Evolutionary conservation across 345 rosid genomes (phyloP), one percentile per base, ranked within the genome.

Genomic region (Gossypium anomalum): DNA sequence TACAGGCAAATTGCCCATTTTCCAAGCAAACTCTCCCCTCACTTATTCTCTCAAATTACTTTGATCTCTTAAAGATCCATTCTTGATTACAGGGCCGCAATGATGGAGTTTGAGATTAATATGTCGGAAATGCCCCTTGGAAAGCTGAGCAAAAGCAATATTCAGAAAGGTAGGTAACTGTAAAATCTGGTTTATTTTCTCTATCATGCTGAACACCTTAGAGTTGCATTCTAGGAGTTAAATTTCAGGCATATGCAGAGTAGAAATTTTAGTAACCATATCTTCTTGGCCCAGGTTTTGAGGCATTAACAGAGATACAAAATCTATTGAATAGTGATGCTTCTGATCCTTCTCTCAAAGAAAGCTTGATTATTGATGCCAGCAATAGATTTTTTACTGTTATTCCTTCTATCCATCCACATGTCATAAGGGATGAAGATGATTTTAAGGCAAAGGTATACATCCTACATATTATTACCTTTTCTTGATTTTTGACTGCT

Each of bases 81-180:
- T 78, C 58, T 78, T 79, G 75, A 68, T 56, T 81, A 80, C 89
- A 95, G 97, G 86, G 88, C 91, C 83, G 97, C 99, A 76, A 93
- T 91, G 99, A 87, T 89, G 98, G 99, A 93, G 84, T 95, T 91
- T 74, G 89, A 93, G 85, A 95, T 93, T 79, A 95, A 95, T 76
- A 89, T 93, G 97, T 86, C 92, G 52, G 99, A 93, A 90, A 95
- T 93, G 98, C 98, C 98, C 14, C 99, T 91, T 75, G 99, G 98
- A 83, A 95, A 93, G 74, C 86, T 95, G 80, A 93, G 99, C 85
- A 91, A 91, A 87, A 84, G 60, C 71, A 93, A 93, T 82, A 93
- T 95, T 75, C 93, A 87, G 71, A 90, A 88, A 78, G 99, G 99
- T 95, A 82, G 23, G 27, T 71, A 19, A 41, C 20, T 55, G 19